Base-by-base conservation (phyloP, 768 basidiomycete genomes). In the Mycena olivaceomarginata region DNA sequence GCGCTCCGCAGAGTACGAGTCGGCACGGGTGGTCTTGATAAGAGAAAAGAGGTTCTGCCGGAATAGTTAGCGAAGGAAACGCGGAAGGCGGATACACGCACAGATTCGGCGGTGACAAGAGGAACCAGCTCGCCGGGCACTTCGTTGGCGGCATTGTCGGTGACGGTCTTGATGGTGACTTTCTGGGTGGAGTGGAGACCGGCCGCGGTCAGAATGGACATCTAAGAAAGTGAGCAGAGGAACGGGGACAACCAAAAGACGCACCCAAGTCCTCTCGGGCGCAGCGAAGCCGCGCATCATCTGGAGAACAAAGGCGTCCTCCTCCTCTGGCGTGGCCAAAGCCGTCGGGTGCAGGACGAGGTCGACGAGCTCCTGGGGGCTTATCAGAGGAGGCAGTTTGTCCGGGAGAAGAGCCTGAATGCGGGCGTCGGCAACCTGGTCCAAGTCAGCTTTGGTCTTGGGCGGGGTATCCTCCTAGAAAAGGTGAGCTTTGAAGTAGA, bases 211-310 rank as follows among this genome's bases (percentile, higher is more conserved):
- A 64, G 62, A 12, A 64, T 41, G 0, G 40, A 5, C 2, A 2
- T 11, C 62, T 64, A 9, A 40, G 39, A 64, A 22, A 22, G 62
- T 64, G 62, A 43, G 62, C 11, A 64, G 62, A 64, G 62, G 40
- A 64, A 64, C 40, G 6, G 8, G 6, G 5, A 64, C 39, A 64
- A 64, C 1, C 5, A 64, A 64, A 64, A 64, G 40, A 64, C 62
- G 40, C 62, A 64, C 62, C 62, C 62, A 64, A 15, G 2, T 5
- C 6, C 9, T 3, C n/a, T 64, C 62, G 9, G 62, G 62, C 62
- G 62, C 40, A 16, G 62, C 62, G 40, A 64, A 64, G 40, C 62
- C 62, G 15, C 62, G 20, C 62, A 43, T 43, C 62, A 41, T 41
- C 11, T 64, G 16, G 15, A 41, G 1, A 10, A 64, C 1, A 40